These are phyloP conservation scores for Rhexocercosporidium sp. DNA, from an alignment of 2,329 filamentous ascomycete species.

Conservation along the genomic window DNA sequence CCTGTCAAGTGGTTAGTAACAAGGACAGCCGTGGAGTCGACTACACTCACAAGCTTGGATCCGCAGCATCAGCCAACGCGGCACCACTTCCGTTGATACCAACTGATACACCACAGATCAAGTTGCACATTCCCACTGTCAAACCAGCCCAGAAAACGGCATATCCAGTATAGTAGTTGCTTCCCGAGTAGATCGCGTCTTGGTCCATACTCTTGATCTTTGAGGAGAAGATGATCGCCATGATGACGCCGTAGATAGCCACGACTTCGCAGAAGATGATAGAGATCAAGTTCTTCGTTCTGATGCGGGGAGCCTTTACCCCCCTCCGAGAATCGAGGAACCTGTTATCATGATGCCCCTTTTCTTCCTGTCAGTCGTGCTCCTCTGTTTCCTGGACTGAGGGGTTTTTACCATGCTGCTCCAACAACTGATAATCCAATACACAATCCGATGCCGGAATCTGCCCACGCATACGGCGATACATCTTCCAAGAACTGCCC, in stretches of 20 bases:
- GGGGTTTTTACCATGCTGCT: conserved; percentile 80
- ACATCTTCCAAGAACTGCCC: conserved; percentile 93
- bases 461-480: conserved; percentile 93
- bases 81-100: conserved; percentile 98
- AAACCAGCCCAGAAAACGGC: conserved; percentile 95
- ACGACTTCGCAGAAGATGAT: conserved; percentile 99
- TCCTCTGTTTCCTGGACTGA: neutral
- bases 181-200: conserved; percentile 71
- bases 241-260: conserved; percentile 99
- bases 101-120: conserved; percentile 94
- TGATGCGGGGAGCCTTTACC: conserved; percentile 95
- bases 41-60: conserved; percentile 77
- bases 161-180: conserved; percentile 92
- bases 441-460: conserved; percentile 87
- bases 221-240: conserved; percentile 97
- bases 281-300: conserved; percentile 99
- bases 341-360: conserved; percentile 99
- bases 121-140: conserved; percentile 93
- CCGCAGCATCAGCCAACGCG: conserved; percentile 92
- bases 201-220: conserved; percentile 74
- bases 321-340: conserved; percentile 96
- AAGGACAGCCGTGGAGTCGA: neutral
- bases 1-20: conserved; percentile 51
- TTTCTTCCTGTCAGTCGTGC: conserved; percentile 27
- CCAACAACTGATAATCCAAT: conserved; percentile 96